These are phyloP conservation scores for Penicillium diatomitis DNA, from an alignment of 495 filamentous ascomycete species.

Conservation along the genomic window DNA sequence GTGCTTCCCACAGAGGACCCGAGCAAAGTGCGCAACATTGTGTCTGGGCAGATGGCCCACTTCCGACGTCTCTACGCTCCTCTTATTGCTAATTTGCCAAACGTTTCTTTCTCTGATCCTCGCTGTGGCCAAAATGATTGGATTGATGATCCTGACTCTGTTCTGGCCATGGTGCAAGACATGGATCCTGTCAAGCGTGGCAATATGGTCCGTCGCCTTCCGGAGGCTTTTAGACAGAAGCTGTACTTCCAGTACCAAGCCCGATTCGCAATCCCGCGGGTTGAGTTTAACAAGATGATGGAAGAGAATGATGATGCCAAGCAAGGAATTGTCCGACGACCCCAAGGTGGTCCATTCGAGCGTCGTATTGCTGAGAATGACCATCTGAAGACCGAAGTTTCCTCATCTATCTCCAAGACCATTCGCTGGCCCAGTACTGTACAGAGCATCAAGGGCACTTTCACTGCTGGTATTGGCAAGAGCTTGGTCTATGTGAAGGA, in stretches of 20 bases:
- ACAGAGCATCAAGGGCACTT: conserved; percentile 69
- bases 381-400: conserved; percentile 57
- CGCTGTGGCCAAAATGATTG: conserved; percentile 52
- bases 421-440: conserved; percentile 83
- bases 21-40: conserved; percentile 89
- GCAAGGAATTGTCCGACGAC: conserved; percentile 54
- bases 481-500: conserved; percentile 71
- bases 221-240: conserved; percentile 76
- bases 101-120: conserved; percentile 69
- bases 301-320: conserved; percentile 58
- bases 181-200: conserved; percentile 83
- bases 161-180: conserved; percentile 65
- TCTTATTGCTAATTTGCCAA: conserved; percentile 80
- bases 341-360: conserved; percentile 78
- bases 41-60: conserved; percentile 78
- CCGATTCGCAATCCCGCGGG: conserved; percentile 74
- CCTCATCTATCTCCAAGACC: conserved; percentile 69
- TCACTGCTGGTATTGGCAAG: conserved; percentile 64
- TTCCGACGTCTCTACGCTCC: conserved; percentile 87
- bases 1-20: conserved; percentile 76
- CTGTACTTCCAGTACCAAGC: conserved; percentile 91
- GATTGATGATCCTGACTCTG: conserved; percentile 52
- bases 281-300: conserved; percentile 82
- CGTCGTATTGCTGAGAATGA: conserved; percentile 66
- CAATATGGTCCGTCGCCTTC: conserved; percentile 92